Percentiles rank a stretch among this genome's conserved stretches.
Evolutionary conservation across 1,284 basidiomycete genomes (phyloP).

Genomic region (Trichosporon sp.): DNA sequence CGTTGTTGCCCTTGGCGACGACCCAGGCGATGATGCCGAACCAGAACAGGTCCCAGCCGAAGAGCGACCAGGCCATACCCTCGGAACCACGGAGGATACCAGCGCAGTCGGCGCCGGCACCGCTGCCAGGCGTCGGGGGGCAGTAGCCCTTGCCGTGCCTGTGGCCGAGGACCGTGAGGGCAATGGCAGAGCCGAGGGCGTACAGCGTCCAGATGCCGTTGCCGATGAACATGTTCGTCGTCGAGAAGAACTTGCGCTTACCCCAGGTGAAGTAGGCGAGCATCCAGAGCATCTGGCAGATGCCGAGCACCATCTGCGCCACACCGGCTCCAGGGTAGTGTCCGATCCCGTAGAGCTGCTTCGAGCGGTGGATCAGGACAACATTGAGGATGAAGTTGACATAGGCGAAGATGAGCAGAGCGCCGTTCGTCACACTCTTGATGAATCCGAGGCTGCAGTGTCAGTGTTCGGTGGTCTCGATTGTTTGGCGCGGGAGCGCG

Average conservation of each 20-base stretch:
- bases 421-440: neutral
- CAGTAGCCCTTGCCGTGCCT: neutral
- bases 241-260: conserved; percentile 16
- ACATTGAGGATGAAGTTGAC: conserved; percentile 28
- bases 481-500: too few relatives aligned
- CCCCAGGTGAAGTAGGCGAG: conserved; percentile 15
- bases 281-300: conserved; percentile 23
- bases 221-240: conserved; percentile 16
- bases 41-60: conserved; percentile 26
- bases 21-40: neutral
- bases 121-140: conserved; percentile 2
- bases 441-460: neutral
- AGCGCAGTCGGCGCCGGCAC: conserved; percentile 24
- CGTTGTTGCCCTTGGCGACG: neutral
- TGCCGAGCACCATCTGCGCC: conserved; percentile 22
- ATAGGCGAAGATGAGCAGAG: conserved; percentile 9
- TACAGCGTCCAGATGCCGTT: conserved; percentile 24
- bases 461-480: neutral
- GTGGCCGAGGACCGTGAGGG: conserved; percentile 22
- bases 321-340: conserved; percentile 26
- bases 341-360: conserved; percentile 9
- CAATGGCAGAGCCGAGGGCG: conserved; percentile 22
- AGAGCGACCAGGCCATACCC: conserved; percentile 11
- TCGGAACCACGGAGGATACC: conserved; percentile 24
- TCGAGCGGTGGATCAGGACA: conserved; percentile 20